A percentile compares a stretch with the other conserved stretches of the same genome.
Evolutionary conservation across 306 rosid genomes (phyloP).

Genomic region (Prunus mongolica): DNA sequence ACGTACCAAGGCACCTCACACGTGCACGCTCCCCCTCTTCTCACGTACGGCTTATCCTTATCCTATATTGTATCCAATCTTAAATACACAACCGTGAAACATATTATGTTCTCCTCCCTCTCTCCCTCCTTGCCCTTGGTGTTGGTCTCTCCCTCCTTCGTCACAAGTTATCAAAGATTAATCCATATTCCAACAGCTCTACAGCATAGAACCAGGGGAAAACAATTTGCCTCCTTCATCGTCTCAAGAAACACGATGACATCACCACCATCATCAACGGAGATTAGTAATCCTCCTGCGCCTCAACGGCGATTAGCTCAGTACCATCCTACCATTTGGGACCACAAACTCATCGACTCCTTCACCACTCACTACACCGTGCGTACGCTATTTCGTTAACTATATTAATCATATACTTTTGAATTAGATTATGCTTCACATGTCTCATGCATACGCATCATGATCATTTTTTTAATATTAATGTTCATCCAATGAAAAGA

Average conservation of each 20-base stretch:
- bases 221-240: no score
- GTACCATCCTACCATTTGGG: conserved; percentile 32
- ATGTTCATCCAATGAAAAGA: neutral
- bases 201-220: no score
- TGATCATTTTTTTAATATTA: neutral
- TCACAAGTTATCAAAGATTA: no score
- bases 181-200: no score
- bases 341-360: conserved; percentile 17
- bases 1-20: neutral
- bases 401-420: no score
- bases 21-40: neutral
- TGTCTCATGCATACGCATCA: neutral
- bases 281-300: neutral
- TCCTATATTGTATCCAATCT: no score
- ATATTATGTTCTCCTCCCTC: no score
- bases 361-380: conserved; percentile 15
- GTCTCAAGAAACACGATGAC: neutral
- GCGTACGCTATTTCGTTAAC: neutral
- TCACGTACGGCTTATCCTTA: neutral
- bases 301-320: conserved; percentile 20
- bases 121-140: no score
- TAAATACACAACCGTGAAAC: no score
- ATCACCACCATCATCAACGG: neutral
- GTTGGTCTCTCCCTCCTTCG: no score
- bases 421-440: no score